Conservation (phyloP, 345 rosid genomes). For the Melaleuca quinquenervia region DNA sequence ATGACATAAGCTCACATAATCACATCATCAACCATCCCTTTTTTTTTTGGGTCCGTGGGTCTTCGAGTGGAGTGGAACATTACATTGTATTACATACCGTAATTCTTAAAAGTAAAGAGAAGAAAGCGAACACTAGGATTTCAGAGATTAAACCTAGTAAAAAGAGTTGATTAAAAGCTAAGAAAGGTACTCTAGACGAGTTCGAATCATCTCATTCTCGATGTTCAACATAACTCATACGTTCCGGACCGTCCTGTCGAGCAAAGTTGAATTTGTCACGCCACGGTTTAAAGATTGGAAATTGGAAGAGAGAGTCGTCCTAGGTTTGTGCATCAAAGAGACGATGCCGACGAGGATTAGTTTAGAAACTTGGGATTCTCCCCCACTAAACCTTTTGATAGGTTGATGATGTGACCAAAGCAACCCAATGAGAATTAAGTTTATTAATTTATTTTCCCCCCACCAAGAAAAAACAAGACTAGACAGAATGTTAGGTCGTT, state of each 20-base stretch:
- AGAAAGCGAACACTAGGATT: not conserved
- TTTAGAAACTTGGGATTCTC: not conserved
- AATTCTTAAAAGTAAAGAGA: not conserved
- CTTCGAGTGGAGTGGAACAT: not conserved
- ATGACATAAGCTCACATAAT: not conserved
- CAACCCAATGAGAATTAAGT: not conserved
- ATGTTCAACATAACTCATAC: not conserved
- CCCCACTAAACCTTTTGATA: not conserved
- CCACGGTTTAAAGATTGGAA: not conserved
- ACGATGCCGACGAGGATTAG: not conserved
- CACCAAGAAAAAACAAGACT: not conserved
- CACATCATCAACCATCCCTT: not conserved
- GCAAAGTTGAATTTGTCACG: not conserved
- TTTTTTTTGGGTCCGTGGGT: not conserved
- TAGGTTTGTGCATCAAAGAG: not conserved
- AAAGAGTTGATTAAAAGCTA: not conserved
- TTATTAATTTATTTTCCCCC: not conserved
- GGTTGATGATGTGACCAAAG: not conserved
- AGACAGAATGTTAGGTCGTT: not conserved
- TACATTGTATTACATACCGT: not conserved
- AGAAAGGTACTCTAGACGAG: not conserved
- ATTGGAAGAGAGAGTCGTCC: not conserved
- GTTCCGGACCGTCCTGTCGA: not conserved
- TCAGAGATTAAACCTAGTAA: not conserved
- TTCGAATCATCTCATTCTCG: not conserved